Conservation (phyloP, 371 early-diverging fungal genomes). For the Apophysomyces variabilis region DNA sequence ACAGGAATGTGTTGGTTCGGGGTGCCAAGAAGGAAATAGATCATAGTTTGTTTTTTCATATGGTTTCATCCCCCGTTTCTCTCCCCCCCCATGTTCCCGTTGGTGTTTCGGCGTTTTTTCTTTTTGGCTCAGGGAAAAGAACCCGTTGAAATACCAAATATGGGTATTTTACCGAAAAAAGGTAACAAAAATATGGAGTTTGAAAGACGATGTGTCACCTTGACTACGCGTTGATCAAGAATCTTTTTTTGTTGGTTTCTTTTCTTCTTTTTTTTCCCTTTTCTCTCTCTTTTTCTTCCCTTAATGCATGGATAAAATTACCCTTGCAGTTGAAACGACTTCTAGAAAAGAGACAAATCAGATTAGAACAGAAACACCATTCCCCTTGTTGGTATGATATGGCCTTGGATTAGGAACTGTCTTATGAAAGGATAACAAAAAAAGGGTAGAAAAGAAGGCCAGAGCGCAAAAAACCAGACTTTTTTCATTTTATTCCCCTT, state of each 20-base stretch:
- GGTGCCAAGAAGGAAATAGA: background rate
- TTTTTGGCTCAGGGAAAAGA: background rate
- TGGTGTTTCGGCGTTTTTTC: too few species aligned
- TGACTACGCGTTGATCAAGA: background rate
- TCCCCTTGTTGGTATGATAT: background rate
- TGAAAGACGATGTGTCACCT: slow-evolving; percentile 2
- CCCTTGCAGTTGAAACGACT: too few species aligned
- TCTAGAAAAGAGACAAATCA: background rate
- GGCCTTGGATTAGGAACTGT: background rate
- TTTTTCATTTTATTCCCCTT: background rate
- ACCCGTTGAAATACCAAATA: background rate
- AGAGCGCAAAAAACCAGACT: background rate
- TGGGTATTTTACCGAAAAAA: slow-evolving; percentile 7
- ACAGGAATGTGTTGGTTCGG: background rate
- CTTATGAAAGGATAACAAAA: background rate
- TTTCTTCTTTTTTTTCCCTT: too few species aligned
- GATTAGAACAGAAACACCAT: background rate
- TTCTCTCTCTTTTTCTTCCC: too few species aligned
- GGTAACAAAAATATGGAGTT: slow-evolving; percentile 1
- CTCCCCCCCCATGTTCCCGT: too few species aligned
- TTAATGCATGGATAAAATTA: too few species aligned
- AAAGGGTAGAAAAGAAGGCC: background rate
- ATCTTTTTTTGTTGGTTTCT: background rate
- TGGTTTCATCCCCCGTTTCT: too few species aligned
- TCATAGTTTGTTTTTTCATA: background rate